phyloP scores from a whole-genome alignment of 352 stramenopile species.

The Pythium guiyangense region DNA sequence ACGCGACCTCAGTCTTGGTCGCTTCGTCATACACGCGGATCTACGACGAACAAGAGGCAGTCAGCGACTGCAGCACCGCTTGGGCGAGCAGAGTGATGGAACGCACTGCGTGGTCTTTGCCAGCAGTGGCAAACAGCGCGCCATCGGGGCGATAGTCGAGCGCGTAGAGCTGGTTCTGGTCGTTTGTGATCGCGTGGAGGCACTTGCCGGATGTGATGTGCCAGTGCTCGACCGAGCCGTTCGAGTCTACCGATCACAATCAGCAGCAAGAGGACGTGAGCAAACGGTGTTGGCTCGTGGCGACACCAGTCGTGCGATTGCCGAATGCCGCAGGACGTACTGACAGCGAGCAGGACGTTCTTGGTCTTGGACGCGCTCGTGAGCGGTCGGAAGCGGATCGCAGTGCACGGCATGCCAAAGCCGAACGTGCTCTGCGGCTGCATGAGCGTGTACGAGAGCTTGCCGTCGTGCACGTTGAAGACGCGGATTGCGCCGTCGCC shows the following conservation, averaged over 20 bases:
- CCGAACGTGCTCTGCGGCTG: slow-evolving; percentile 58
- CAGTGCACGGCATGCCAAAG: slow-evolving; percentile 79
- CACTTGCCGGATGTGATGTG: slow-evolving; percentile 92
- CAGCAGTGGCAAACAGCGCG: slow-evolving; percentile 82
- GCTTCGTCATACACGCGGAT: slow-evolving; percentile 87
- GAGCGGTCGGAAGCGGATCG: slow-evolving; percentile 79
- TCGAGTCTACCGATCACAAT: slow-evolving; percentile 43
- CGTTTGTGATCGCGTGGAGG: slow-evolving; percentile 87
- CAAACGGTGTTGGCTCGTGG: too few species aligned
- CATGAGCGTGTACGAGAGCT: slow-evolving; percentile 82
- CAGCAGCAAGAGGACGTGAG: too few species aligned
- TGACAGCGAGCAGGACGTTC: slow-evolving; percentile 88
- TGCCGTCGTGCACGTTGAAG: slow-evolving; percentile 77
- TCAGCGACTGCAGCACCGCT: neutral
- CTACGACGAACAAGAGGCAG: slow-evolving; percentile 1
- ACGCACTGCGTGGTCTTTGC: slow-evolving; percentile 79
- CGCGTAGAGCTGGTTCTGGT: slow-evolving; percentile 87
- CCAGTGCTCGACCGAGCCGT: slow-evolving; percentile 89
- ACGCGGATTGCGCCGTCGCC: slow-evolving; percentile 84
- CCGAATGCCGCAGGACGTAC: slow-evolving; percentile 27
- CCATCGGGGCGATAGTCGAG: slow-evolving; percentile 87
- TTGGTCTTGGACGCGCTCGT: slow-evolving; percentile 85
- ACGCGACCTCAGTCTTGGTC: slow-evolving; percentile 73
- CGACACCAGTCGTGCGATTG: too few species aligned
- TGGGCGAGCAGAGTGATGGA: too few species aligned